Evolutionary conservation across 768 basidiomycete species (phyloP).

Genomic region (Suillus subalutaceus): DNA sequence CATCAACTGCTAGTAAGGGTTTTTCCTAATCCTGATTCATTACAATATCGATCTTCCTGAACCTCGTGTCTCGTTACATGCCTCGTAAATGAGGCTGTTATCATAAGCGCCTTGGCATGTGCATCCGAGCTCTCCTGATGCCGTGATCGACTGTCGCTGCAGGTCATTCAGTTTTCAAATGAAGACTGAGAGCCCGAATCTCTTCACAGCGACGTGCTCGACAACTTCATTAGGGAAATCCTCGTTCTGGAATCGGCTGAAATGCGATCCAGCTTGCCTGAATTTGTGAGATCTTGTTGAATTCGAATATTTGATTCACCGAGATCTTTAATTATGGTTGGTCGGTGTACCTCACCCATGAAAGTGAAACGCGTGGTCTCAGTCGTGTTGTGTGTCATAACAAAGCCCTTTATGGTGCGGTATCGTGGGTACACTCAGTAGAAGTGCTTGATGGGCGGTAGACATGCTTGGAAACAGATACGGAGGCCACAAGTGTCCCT

Average conservation of each 20-base stretch:
- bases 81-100: not conserved
- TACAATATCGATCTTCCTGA: not conserved
- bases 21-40: not conserved
- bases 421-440: not conserved
- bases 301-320: too few species aligned
- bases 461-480: not conserved
- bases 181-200: slow-evolving; percentile 20
- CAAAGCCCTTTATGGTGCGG: too few species aligned
- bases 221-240: slow-evolving; percentile 25
- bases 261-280: too few species aligned
- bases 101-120: not conserved
- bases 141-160: not conserved
- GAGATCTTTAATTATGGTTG: not conserved
- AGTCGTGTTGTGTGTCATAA: not conserved
- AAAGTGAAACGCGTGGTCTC: not conserved
- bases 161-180: not conserved
- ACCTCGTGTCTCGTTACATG: not conserved
- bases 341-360: not conserved
- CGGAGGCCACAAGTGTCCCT: not conserved
- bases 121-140: not conserved
- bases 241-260: too few species aligned
- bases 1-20: not conserved
- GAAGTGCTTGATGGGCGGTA: not conserved
- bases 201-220: slow-evolving; percentile 48
- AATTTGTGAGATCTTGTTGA: too few species aligned